Base-by-base conservation (phyloP, 768 basidiomycete genomes). In the Boletellus ananas region DNA sequence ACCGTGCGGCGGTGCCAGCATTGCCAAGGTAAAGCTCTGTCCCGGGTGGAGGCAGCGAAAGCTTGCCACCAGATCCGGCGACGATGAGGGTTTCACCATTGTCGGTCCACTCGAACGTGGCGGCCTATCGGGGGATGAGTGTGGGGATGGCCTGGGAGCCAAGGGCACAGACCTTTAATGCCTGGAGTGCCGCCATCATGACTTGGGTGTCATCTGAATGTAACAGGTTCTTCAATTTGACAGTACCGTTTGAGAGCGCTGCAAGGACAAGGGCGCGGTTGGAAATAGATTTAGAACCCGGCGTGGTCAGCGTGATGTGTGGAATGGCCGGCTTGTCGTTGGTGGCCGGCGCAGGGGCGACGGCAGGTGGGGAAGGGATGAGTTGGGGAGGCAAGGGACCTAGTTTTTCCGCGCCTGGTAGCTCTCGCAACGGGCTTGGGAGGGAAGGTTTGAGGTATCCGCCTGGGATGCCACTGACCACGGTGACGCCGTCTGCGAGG, bases 151-250 rank as follows among this genome's bases (percentile, higher is more conserved):
- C 7, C 23, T 25, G 23, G 23, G 23, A 25, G 23, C 23, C 23
- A 25, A 25, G 45, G 38, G 16, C 13, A 39, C 27, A 33, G 49
- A 89, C 92, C 75, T 94, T 86, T 55, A 99, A 80, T 46, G 93
- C 90, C 37, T 81, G 73, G 27, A 98, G 76, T 31, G 94, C 95
- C 3, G 85, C 77, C 94, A 98, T 98, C 96, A 99, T 99, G 47
- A 99, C 95, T 58, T 94, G 93, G 0, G 96, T 99, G 64, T 99
- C 95, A 61, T 98, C 95, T 4, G 94, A 96, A 64, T 98, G 95
- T 33, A 99, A 75, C 6, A 99, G 72, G 59, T 99, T 99, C 68
- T 76, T 85, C 49, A 99, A 71, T 54, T 86, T 77, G 70, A 94
- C 96, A 0, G 86, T 90, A 1, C 95, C 96, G 40, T 79, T 81